Evolutionary conservation across 441 rosid species (phyloP).

Genomic region (Biscutella laevigata): DNA sequence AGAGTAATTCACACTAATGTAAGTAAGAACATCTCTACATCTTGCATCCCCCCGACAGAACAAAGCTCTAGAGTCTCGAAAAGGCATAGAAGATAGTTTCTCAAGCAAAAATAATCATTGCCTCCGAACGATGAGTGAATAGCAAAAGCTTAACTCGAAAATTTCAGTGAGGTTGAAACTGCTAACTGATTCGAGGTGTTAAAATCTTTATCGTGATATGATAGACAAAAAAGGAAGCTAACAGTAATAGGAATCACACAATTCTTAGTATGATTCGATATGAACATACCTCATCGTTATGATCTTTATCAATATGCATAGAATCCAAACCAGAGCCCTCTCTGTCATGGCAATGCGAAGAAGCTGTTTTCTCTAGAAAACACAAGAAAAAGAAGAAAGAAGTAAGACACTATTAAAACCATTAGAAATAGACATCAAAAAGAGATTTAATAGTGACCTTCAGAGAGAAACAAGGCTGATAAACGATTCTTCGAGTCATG

Average conservation of each 20-base stretch:
- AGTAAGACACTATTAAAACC: neutral
- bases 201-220: neutral
- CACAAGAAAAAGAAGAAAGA: neutral
- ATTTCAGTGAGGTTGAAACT: neutral
- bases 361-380: slow-evolving; percentile 33
- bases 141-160: neutral
- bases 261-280: neutral
- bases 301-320: slow-evolving; percentile 36
- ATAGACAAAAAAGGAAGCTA: too few species aligned
- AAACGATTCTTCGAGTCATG: slow-evolving; percentile 44
- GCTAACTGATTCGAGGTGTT: neutral
- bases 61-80: neutral
- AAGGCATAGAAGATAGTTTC: neutral
- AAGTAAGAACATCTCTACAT: neutral
- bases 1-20: neutral
- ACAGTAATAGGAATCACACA: neutral
- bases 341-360: slow-evolving; percentile 13
- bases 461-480: slow-evolving; percentile 45
- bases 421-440: neutral
- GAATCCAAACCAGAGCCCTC: slow-evolving; percentile 24
- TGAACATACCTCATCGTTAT: slow-evolving; percentile 46
- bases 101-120: neutral
- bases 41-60: neutral
- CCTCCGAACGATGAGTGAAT: neutral
- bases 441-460: slow-evolving; percentile 40